Percentiles rank a stretch among this genome's conserved stretches.
Conservation (phyloP, 106 monocot genomes). For the Acanthochlamys bracteata region DNA sequence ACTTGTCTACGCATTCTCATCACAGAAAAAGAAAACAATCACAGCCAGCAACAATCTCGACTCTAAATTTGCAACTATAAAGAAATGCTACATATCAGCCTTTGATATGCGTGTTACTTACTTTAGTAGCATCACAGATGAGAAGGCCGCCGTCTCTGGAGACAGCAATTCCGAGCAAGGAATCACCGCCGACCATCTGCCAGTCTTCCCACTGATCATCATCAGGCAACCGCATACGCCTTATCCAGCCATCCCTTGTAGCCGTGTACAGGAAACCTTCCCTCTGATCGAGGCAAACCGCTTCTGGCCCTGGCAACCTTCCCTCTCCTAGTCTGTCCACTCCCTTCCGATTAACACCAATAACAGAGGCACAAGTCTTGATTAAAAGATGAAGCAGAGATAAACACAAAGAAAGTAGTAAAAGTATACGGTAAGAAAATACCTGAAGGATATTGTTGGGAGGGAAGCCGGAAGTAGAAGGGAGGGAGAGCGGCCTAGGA, state of each 20-base stretch:
- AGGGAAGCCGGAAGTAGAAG: constrained; percentile 18
- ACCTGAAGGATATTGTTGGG: constrained; percentile 43
- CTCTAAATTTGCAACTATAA: background rate
- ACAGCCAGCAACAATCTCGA: no score
- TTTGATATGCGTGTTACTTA: background rate
- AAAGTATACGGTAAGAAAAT: no score
- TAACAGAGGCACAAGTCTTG: background rate
- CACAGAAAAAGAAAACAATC: no score
- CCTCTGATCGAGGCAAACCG: constrained; percentile 25
- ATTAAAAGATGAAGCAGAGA: background rate
- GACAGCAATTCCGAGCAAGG: constrained; percentile 33
- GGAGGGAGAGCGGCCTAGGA: constrained; percentile 27
- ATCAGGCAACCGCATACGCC: constrained; percentile 32
- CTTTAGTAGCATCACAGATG: constrained; percentile 46
- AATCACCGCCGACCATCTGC: constrained; percentile 35
- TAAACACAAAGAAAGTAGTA: background rate
- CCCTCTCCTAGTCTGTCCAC: constrained; percentile 63
- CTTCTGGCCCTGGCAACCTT: constrained; percentile 43
- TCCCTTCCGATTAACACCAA: no score
- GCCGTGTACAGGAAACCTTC: constrained; percentile 43
- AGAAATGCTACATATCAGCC: background rate
- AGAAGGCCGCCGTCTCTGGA: constrained; percentile 30
- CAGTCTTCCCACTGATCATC: constrained; percentile 56
- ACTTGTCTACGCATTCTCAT: no score
- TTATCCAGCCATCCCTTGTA: constrained; percentile 67